Evolutionary conservation across 257 asterid genomes (phyloP).

Genomic region (Verbascum thapsus): DNA sequence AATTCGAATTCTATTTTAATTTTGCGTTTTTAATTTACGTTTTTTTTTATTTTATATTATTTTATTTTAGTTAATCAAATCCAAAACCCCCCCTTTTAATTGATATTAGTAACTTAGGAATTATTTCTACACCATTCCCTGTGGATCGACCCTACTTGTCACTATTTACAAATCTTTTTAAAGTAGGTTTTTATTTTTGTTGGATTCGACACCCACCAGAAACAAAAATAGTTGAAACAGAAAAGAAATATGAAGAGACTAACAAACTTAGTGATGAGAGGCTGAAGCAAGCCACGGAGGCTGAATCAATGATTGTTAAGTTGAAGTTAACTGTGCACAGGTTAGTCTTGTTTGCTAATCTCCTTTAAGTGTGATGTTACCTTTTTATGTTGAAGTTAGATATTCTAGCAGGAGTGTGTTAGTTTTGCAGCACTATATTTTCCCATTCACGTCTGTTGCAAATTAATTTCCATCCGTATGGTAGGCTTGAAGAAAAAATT

Average conservation of each 20-base stretch:
- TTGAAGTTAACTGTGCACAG: slow-evolving; percentile 81
- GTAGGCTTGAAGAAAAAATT: slow-evolving; percentile 86
- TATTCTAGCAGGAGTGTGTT: slow-evolving; percentile 16
- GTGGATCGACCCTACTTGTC: too few species aligned
- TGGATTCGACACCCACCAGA: too few species aligned
- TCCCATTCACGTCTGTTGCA: slow-evolving; percentile 1
- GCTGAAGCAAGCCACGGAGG: slow-evolving; percentile 88
- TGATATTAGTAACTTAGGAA: too few species aligned
- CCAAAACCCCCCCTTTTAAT: too few species aligned
- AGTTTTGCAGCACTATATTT: slow-evolving; percentile 10
- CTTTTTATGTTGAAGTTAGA: slow-evolving; percentile 19
- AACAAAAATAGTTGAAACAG: slow-evolving; percentile 86
- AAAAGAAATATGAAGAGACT: slow-evolving; percentile 87
- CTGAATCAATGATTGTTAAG: slow-evolving; percentile 86
- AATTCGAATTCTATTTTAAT: too few species aligned
- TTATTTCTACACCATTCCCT: too few species aligned
- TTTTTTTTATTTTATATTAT: too few species aligned
- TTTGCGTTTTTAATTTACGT: too few species aligned
- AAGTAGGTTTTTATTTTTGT: too few species aligned
- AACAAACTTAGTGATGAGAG: slow-evolving; percentile 89
- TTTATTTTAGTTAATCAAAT: too few species aligned
- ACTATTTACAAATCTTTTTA: too few species aligned
- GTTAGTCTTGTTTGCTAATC: slow-evolving; percentile 38
- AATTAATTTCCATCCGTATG: slow-evolving; percentile 11
- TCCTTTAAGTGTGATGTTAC: slow-evolving; percentile 2